Conservation (phyloP, 2,329 filamentous ascomycete genomes). For the Cercospora beticola region DNA sequence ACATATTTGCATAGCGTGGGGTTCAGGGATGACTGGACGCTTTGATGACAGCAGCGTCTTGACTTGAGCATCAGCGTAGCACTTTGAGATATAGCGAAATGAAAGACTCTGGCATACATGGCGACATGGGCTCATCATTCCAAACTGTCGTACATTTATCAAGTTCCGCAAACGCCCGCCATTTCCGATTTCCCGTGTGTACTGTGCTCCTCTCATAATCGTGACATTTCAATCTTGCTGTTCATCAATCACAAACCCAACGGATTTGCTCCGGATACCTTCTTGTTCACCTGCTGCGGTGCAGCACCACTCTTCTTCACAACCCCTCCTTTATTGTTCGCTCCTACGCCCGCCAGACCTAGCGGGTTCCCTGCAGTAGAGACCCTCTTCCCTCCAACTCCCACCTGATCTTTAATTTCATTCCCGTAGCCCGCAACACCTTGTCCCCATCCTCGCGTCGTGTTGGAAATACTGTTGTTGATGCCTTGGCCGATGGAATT, state of each 20-base stretch:
- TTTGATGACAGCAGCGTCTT: conserved; percentile 20
- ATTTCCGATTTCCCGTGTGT: not conserved
- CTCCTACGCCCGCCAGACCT: conserved; percentile 40
- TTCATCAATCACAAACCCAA: conserved; percentile 39
- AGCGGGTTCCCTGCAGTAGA: conserved; percentile 49
- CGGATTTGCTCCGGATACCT: conserved; percentile 43
- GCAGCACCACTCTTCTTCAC: conserved; percentile 28
- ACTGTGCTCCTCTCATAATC: not conserved
- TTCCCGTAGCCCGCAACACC: conserved; percentile 52
- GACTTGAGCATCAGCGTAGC: conserved; percentile 27
- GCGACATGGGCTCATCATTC: not conserved
- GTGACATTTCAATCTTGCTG: not conserved
- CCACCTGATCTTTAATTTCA: conserved; percentile 50
- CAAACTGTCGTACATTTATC: not conserved
- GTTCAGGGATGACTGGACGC: conserved; percentile 25
- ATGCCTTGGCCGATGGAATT: conserved; percentile 49
- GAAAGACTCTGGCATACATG: not conserved
- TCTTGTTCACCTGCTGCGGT: conserved; percentile 25
- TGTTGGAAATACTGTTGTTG: conserved; percentile 45
- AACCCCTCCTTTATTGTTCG: conserved; percentile 19
- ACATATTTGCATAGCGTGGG: conserved; percentile 22
- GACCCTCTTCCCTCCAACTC: conserved; percentile 46
- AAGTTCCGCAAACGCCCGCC: not conserved
- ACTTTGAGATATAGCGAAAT: not conserved
- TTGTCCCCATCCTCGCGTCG: conserved; percentile 49